These are phyloP conservation scores for Chamaenerion angustifolium DNA, from an alignment of 345 rosid genomes.

Conservation along the genomic window DNA sequence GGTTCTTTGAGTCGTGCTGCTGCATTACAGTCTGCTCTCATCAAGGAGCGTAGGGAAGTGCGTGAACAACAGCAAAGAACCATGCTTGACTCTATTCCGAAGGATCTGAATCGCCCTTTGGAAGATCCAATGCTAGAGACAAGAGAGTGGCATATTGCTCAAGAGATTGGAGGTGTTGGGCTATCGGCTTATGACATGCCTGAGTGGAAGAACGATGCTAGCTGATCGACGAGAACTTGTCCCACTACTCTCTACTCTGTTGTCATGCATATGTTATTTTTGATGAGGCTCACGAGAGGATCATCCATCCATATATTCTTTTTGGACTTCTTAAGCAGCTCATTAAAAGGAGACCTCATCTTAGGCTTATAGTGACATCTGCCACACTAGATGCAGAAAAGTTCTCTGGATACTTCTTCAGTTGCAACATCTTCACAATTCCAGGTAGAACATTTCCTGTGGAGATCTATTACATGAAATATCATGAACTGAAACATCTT, in stretches of 20 bases:
- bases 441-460: constrained; percentile 84
- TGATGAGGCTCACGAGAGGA: constrained; percentile 76
- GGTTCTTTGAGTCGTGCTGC: constrained; percentile 90
- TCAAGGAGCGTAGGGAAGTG: constrained; percentile 74
- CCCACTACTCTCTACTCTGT: constrained; percentile 55
- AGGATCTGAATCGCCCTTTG: constrained; percentile 98
- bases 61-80: constrained; percentile 78
- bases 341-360: constrained; percentile 49
- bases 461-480: constrained; percentile 59
- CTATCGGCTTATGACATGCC: constrained; percentile 83
- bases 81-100: constrained; percentile 85
- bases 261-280: too few relatives aligned
- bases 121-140: constrained; percentile 92
- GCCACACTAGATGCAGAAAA: constrained; percentile 80
- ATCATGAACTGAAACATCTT: too few relatives aligned
- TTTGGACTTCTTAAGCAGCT: constrained; percentile 61
- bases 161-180: constrained; percentile 84
- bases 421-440: constrained; percentile 68
- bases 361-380: constrained; percentile 63
- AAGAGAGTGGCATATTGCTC: constrained; percentile 86
- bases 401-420: constrained; percentile 68
- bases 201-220: constrained; percentile 91
- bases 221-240: constrained; percentile 46
- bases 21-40: constrained; percentile 84
- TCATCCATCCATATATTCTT: constrained; percentile 60